Evolutionary conservation across 164 flowering plant species (phyloP), one percentile per base, ranked within the genome.

Genomic region (Berberis vulgaris): DNA sequence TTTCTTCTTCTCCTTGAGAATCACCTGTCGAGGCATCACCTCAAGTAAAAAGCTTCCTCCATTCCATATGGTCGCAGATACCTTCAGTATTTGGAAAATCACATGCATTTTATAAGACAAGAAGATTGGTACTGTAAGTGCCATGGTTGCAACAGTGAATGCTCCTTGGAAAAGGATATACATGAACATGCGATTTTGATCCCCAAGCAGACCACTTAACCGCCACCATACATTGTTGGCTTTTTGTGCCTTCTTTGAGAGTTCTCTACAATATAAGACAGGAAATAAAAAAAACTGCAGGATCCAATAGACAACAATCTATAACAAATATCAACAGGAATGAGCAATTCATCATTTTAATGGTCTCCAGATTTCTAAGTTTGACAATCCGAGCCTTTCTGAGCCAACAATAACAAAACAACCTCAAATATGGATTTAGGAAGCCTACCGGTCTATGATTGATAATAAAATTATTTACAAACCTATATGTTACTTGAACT

Each of bases 181-280:
- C 99, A 94, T 94, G 41, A 85, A 42, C 78, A 89, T 5, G 9
- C 97, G 93, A 60, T 94, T 91, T 72, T 89, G 91, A 61, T 94
- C 97, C 43, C 99, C 97, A 45, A 91, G 91, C 73, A 91, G 53
- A 13, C 97, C 96, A 55, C 99, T 91, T 63, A 94, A 64, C 41
- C 89, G 83, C 99, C 99, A 94, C 97, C 90, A 94, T 26, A 83
- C 0, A 52, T 86, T 94, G 78, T 94, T 89, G 59, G 97, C 90
- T 71, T 89, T 91, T 66, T 84, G 87, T 11, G 99, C 96, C 64
- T 91, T 94, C 71, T 94, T 94, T 0, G 99, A 91, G 13, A 94
- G 94, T 66, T 91, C 99, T 84, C 99, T 94, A 56, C 50, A 41
- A 59, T 6, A 49, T 43, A 49, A 59, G 53, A 43, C 38, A 57